A percentile compares a stretch with the other conserved stretches of the same genome.
phyloP scores from a whole-genome alignment of 2,329 filamentous ascomycete genomes.

The Clonostachys solani region DNA sequence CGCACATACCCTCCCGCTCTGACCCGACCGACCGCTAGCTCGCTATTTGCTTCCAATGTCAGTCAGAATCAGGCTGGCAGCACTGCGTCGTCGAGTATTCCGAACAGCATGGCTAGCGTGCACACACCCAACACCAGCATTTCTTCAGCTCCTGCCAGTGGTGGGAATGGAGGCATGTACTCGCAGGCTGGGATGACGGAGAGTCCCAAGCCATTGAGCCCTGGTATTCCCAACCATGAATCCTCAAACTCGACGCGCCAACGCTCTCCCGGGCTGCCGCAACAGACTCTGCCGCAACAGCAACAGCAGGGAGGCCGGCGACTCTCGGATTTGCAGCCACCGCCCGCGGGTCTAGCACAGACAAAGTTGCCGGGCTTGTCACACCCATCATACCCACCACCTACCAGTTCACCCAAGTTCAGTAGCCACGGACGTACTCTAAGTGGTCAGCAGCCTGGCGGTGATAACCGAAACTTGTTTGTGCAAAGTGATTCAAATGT shows the following conservation, averaged over 20 bases:
- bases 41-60: constrained; percentile 59
- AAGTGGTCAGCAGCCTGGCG: constrained; percentile 47
- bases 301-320: constrained; percentile 51
- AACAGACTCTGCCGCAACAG: constrained; percentile 58
- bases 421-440: constrained; percentile 29
- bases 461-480: constrained; percentile 65
- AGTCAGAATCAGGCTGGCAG: constrained; percentile 51
- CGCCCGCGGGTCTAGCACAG: constrained; percentile 39
- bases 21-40: constrained; percentile 41
- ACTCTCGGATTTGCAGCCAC: constrained; percentile 49
- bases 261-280: constrained; percentile 61
- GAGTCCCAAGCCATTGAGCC: constrained; percentile 80
- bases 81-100: constrained; percentile 48
- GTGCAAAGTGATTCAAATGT: constrained; percentile 56
- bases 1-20: constrained; percentile 77
- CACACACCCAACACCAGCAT: constrained; percentile 46
- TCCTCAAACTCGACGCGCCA: constrained; percentile 46
- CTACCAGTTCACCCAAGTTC: constrained; percentile 2
- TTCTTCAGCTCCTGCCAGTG: constrained; percentile 40
- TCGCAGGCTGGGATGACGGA: constrained; percentile 74
- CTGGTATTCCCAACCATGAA: constrained; percentile 52
- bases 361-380: constrained; percentile 30
- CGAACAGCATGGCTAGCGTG: constrained; percentile 30
- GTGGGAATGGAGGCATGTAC: constrained; percentile 57
- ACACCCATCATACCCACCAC: constrained; percentile 25